phyloP scores from a whole-genome alignment of 1,139 yeast species.

The Zhuliangozyma blackwelliae region DNA sequence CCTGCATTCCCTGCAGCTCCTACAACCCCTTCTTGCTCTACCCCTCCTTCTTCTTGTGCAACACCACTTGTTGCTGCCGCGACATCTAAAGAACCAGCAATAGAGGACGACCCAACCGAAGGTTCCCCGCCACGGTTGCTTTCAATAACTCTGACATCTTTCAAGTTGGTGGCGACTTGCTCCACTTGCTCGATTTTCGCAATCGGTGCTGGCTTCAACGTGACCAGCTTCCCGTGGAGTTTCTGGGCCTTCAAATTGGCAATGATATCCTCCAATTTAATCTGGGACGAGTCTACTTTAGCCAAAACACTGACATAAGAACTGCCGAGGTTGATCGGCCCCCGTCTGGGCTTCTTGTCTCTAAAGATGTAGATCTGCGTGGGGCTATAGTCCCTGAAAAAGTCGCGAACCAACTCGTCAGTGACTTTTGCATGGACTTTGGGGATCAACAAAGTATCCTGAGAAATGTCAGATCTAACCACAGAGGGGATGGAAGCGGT shows the following conservation, averaged over 20 bases:
- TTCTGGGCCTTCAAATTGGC: slow-evolving; percentile 23
- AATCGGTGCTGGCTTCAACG: slow-evolving; percentile 35
- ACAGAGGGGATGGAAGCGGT: neutral
- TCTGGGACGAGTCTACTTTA: slow-evolving; percentile 39
- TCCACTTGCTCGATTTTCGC: slow-evolving; percentile 41
- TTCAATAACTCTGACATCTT: neutral
- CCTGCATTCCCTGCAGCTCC: neutral
- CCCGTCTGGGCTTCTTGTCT: slow-evolving; percentile 15
- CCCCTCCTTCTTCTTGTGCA: neutral
- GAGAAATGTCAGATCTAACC: slow-evolving; percentile 19
- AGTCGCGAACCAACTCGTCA: slow-evolving; percentile 39
- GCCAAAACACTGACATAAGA: slow-evolving; percentile 49
- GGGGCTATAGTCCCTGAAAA: slow-evolving; percentile 43
- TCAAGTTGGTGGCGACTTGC: slow-evolving; percentile 20
- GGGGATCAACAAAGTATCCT: slow-evolving; percentile 50
- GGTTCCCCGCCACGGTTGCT: neutral
- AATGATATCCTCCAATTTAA: slow-evolving; percentile 40
- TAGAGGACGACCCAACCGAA: too few relatives aligned
- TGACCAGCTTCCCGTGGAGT: slow-evolving; percentile 30
- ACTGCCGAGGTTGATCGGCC: slow-evolving; percentile 11
- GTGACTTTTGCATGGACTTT: slow-evolving; percentile 37
- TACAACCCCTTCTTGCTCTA: neutral
- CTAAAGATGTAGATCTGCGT: slow-evolving; percentile 44
- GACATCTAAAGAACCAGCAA: too few relatives aligned
- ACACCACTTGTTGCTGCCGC: too few relatives aligned